Percentiles rank a stretch among this genome's conserved stretches.
Conservation (phyloP, 345 rosid genomes). For the Eucalyptus dawsonii region DNA sequence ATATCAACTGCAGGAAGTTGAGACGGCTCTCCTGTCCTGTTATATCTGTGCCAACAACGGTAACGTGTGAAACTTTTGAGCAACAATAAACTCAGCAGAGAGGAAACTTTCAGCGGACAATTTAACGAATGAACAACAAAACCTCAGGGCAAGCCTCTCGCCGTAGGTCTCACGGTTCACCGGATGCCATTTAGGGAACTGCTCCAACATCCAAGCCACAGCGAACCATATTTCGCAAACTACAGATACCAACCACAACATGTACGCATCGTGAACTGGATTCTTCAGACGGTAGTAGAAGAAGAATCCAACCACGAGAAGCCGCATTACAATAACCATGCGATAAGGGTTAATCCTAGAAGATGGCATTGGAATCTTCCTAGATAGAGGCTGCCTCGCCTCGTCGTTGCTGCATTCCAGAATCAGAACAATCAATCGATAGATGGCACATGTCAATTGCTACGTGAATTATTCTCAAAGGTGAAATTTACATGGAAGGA, state of each 20-base stretch:
- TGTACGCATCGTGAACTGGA: constrained; percentile 1
- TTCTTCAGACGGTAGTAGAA: constrained; percentile 1
- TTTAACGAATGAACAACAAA: neutral
- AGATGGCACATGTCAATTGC: neutral
- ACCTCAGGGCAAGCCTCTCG: constrained; percentile 3
- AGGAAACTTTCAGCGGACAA: neutral
- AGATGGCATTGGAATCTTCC: constrained; percentile 9
- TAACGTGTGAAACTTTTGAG: neutral
- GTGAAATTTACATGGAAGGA: neutral
- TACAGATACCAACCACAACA: constrained; percentile 1
- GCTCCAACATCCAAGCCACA: constrained; percentile 8
- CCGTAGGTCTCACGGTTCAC: neutral
- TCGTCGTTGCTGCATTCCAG: constrained; percentile 4
- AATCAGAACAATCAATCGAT: neutral
- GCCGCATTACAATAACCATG: neutral
- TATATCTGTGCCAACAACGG: neutral
- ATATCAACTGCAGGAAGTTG: neutral
- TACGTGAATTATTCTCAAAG: neutral
- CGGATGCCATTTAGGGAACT: constrained; percentile 8
- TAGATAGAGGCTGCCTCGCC: constrained; percentile 7
- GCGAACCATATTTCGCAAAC: constrained; percentile 8
- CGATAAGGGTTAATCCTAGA: constrained; percentile 9
- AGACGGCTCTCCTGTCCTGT: neutral
- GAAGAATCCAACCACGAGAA: neutral
- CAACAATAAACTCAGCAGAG: neutral